Base-by-base conservation (phyloP, 352 stramenopile species). In the Phytophthora quininea region DNA sequence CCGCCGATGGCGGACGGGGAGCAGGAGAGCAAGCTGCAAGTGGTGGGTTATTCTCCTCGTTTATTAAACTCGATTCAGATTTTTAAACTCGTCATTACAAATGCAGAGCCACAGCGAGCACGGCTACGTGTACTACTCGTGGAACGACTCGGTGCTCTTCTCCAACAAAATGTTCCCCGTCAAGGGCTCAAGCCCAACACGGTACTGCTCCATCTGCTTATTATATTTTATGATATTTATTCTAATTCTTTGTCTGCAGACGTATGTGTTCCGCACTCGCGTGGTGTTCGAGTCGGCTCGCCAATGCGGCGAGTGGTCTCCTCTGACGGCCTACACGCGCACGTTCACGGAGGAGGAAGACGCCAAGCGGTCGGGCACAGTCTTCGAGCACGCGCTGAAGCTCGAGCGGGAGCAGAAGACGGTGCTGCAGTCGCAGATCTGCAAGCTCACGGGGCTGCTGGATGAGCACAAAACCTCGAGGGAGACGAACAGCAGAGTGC, bases 311-410 rank as follows among this genome's bases (percentile, higher is more conserved):
- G 88, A 96, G 54, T 96, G 87, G 82, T 93, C 86, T n/a, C 53
- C 62, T 29, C 70, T 92, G 37, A 92, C 77, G 19, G 32, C 77
- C 0, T 91, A 96, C 48, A 68, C 88, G 48, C 88, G 88, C 69
- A 96, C 86, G 53, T 96, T 96, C 65, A 94, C 86, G 62, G 88
- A 96, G 58, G 88, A 96, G 54, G 85, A 96, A 55, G 88, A 96
- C 46, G 87, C 86, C 48, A 96, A 96, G 76, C 88, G 88, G 32
- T 86, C 86, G 6, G 86, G 88, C 42, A 96, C 88, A 10, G 86
- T 91, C 47, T 96, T 92, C 71, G 88, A 96, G 65, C 88, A 96
- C 64, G 86, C 88, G 31, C 68, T 96, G 31, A 90, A 90, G 63
- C 73, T 96, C 2, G 88, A 96, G 54, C 81, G 85, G 7, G 79